These are phyloP conservation scores for Stipa capillata DNA, from an alignment of 176 grass and related monocot genomes.

Conservation along the genomic window DNA sequence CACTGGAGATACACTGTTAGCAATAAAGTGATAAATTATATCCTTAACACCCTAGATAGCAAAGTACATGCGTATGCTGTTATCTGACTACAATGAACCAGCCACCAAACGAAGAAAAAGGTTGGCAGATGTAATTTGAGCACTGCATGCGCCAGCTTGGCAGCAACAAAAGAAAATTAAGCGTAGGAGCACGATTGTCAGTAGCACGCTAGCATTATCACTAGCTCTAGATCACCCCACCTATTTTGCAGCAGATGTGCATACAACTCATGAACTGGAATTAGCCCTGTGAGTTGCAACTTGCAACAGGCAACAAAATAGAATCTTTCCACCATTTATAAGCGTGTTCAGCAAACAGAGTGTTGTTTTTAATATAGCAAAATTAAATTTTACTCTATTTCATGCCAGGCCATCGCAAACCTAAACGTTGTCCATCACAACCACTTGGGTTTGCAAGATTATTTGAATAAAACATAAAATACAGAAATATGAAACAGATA, in stretches of 20 bases:
- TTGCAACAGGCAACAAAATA: background rate
- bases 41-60: background rate
- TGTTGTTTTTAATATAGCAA: background rate
- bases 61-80: background rate
- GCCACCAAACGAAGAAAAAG: background rate
- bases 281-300: background rate
- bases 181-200: background rate
- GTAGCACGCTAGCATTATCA: background rate
- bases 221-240: background rate
- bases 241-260: background rate
- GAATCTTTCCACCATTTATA: background rate
- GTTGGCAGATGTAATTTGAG: background rate
- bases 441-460: background rate
- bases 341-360: background rate
- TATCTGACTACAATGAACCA: background rate
- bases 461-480: background rate
- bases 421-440: background rate
- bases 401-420: background rate
- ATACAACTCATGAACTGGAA: background rate
- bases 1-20: background rate
- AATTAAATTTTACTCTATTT: background rate
- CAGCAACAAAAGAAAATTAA: slow-evolving; percentile 12
- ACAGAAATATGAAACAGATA: background rate
- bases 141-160: background rate
- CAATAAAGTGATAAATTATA: background rate